Percentiles rank a stretch among this genome's conserved stretches.
phyloP scores from a whole-genome alignment of 192 early-diverging fungal genomes.

The Backusella macrospora region DNA sequence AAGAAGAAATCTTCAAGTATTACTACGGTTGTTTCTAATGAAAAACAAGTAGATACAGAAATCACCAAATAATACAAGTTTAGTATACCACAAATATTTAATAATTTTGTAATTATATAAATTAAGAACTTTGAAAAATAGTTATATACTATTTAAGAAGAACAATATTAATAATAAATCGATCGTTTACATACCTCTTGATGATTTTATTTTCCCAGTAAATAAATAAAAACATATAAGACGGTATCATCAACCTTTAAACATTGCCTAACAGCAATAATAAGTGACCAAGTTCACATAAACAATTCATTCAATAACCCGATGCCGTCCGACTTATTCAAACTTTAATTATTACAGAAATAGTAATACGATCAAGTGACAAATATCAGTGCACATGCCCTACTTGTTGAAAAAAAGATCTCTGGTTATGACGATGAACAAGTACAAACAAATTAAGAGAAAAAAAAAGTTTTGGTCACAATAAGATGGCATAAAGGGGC shows the following conservation, averaged over 20 bases:
- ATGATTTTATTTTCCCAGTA: no score
- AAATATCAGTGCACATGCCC: conserved; percentile 1
- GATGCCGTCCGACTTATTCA: background rate
- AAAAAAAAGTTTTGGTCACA: background rate
- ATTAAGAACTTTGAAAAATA: no score
- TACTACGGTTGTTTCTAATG: background rate
- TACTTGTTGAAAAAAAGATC: background rate
- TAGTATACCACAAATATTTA: background rate
- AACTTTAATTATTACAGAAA: background rate
- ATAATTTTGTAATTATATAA: no score
- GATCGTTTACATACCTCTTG: no score
- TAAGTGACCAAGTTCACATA: background rate
- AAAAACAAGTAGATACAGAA: background rate
- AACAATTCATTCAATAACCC: background rate
- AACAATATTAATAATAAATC: no score
- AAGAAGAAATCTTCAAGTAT: background rate
- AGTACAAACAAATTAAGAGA: background rate
- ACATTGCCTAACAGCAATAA: background rate
- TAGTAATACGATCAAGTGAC: background rate
- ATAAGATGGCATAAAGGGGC: background rate
- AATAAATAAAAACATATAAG: no score
- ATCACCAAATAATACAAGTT: background rate
- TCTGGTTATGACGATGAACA: background rate
- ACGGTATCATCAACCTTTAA: no score
- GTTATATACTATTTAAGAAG: no score